Percentiles rank a stretch among this genome's conserved stretches.
These are phyloP conservation scores for Lactifluus hygrophoroides DNA, from an alignment of 768 basidiomycete genomes.

Conservation along the genomic window DNA sequence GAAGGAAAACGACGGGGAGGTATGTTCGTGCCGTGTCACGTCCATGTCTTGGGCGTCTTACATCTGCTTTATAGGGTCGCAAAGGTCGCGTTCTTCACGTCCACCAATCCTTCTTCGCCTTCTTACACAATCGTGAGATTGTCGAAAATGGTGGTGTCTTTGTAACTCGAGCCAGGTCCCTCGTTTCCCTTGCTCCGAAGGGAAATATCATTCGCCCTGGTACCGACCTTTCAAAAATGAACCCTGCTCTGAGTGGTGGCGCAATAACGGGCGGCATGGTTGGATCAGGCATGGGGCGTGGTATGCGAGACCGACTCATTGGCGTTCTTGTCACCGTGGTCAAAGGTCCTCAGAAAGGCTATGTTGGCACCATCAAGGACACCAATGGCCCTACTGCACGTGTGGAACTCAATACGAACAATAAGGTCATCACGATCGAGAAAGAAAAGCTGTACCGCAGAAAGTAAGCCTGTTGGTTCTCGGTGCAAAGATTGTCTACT, in stretches of 20 bases:
- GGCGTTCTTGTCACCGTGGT: slow-evolving; percentile 71
- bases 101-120: slow-evolving; percentile 89
- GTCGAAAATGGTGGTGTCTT: slow-evolving; percentile 91
- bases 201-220: slow-evolving; percentile 57
- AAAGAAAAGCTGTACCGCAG: slow-evolving; percentile 68
- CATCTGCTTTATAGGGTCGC: slow-evolving; percentile 44
- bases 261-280: slow-evolving; percentile 66
- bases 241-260: slow-evolving; percentile 59
- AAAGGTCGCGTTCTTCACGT: slow-evolving; percentile 90
- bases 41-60: not conserved
- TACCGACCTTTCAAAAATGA: slow-evolving; percentile 85
- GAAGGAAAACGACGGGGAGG: slow-evolving; percentile 86
- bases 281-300: slow-evolving; percentile 73
- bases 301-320: slow-evolving; percentile 75
- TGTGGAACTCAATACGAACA: slow-evolving; percentile 84
- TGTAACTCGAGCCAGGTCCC: slow-evolving; percentile 76
- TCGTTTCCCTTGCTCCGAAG: slow-evolving; percentile 83
- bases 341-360: slow-evolving; percentile 86
- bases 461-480: slow-evolving; percentile 42
- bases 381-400: slow-evolving; percentile 81
- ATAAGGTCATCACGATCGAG: slow-evolving; percentile 82
- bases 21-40: slow-evolving; percentile 26
- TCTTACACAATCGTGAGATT: slow-evolving; percentile 88
- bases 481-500: not conserved
- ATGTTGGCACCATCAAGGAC: slow-evolving; percentile 89